phyloP scores from a whole-genome alignment of 495 filamentous ascomycete genomes.

The Lepraria neglecta region DNA sequence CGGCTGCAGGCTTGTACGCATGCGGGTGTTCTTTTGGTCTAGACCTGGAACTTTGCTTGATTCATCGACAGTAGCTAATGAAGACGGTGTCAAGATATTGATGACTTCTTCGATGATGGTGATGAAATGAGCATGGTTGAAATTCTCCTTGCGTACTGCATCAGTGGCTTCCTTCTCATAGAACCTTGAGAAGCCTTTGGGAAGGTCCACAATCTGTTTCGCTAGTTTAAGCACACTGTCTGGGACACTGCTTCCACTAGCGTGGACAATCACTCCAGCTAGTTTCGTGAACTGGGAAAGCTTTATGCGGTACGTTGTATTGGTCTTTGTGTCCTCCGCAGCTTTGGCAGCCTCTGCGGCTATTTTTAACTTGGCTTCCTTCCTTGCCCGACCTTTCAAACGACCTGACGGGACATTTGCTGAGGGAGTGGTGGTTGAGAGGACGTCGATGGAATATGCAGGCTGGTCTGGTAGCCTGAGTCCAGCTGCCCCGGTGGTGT shows the following conservation, averaged over 20 bases:
- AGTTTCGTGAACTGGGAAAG: slow-evolving; percentile 5
- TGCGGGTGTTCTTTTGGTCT: neutral
- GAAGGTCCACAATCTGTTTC: slow-evolving; percentile 7
- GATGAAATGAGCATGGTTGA: slow-evolving; percentile 33
- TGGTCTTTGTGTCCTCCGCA: neutral
- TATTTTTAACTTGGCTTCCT: neutral
- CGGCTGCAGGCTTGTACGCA: neutral
- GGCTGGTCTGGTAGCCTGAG: neutral
- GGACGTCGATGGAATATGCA: too few relatives aligned
- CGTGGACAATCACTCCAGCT: neutral
- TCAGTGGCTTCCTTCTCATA: neutral
- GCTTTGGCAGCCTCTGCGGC: neutral
- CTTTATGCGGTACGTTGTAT: slow-evolving; percentile 1
- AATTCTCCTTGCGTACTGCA: slow-evolving; percentile 4
- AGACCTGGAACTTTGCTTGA: neutral
- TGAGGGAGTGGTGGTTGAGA: neutral
- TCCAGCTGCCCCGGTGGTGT: neutral
- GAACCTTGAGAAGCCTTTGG: slow-evolving; percentile 6
- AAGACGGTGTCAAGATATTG: slow-evolving; percentile 29
- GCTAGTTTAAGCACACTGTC: neutral
- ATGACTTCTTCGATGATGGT: slow-evolving; percentile 30
- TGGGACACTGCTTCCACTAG: neutral
- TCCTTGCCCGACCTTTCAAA: slow-evolving; percentile 6
- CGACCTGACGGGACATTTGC: neutral
- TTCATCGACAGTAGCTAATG: slow-evolving; percentile 16